Base-by-base conservation (phyloP, 2,329 filamentous ascomycete genomes). In the Geosmithia flava region DNA sequence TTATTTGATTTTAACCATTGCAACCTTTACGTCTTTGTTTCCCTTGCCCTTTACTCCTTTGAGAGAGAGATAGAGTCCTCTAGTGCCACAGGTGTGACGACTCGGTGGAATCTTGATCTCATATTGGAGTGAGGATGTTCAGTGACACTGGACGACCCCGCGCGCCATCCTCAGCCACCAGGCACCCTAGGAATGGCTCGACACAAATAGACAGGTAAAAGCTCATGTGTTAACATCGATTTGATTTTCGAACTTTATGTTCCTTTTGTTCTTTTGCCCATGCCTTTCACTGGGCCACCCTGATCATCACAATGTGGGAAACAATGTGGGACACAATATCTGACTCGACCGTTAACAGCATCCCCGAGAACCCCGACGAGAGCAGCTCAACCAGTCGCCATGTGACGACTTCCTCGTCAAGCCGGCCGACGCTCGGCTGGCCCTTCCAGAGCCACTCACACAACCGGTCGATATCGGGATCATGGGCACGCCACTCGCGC, bases 381-480 rank as follows among this genome's bases (percentile, higher is more conserved):
- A 42, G 47, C 11, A 47, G 49, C 37, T 41, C 49, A 2, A 33
- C 30, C 15, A 17, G 33, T 13, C 42, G 46, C n/a, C 47, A 48
- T 29, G 8, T 50, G 30, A 49, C 45, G 16, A 50, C 49, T 17
- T 20, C 49, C n/a, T 50, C 49, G 10, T 49, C 48, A 23, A 41
- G 19, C 42, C 42, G 42, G 7, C 33, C 42, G 42, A 43, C 46
- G 3, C 45, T 47, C 17, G 19, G 29, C 19, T 50, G 49, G 49
- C 49, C 49, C 7, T 50, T 50, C 20, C 46, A 39, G 23, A 42
- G 30, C 46, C 42, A 41, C 7, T 49, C 33, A 13, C 33, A 37
- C 33, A 37, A 37, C 33, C 33, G 33, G 33, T 37, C 48, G 29
- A 47, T 49, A 39, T 39, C 44, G 13, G 29, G 20, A 16, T 49